Percentiles rank a stretch among this genome's conserved stretches.
Conservation (phyloP, 305 asterid species). For the Stenogyne calaminthoides region DNA sequence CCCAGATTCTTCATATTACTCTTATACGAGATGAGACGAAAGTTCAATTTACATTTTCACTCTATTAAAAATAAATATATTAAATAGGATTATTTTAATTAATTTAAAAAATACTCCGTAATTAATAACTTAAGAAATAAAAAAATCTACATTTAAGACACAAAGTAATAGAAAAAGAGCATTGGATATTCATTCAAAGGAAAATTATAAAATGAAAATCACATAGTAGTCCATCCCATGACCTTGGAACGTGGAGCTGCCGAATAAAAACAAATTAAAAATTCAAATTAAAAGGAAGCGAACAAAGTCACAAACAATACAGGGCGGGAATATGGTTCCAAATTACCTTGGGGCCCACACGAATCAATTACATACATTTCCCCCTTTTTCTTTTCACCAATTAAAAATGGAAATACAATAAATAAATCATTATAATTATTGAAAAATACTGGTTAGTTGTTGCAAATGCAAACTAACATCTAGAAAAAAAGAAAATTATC, state of each 20-base stretch:
- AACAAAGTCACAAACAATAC: conserved; percentile 35
- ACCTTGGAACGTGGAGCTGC: conserved; percentile 18
- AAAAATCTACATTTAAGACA: too few relatives aligned
- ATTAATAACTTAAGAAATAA: too few relatives aligned
- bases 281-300: neutral
- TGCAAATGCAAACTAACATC: neutral
- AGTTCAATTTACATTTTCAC: too few relatives aligned
- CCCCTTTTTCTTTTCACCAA: neutral
- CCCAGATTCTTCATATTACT: too few relatives aligned
- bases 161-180: too few relatives aligned
- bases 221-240: neutral
- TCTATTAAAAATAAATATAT: too few relatives aligned
- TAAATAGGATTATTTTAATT: too few relatives aligned
- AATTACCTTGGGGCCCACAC: conserved; percentile 37
- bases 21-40: too few relatives aligned
- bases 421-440: too few relatives aligned
- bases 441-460: neutral
- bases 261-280: conserved; percentile 3
- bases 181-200: too few relatives aligned
- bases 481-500: neutral
- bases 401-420: neutral
- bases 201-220: too few relatives aligned
- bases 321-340: conserved; percentile 73
- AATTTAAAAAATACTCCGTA: too few relatives aligned
- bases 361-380: neutral